Conservation (phyloP, 2,329 filamentous ascomycete genomes). For the Talaromyces sp. region DNA sequence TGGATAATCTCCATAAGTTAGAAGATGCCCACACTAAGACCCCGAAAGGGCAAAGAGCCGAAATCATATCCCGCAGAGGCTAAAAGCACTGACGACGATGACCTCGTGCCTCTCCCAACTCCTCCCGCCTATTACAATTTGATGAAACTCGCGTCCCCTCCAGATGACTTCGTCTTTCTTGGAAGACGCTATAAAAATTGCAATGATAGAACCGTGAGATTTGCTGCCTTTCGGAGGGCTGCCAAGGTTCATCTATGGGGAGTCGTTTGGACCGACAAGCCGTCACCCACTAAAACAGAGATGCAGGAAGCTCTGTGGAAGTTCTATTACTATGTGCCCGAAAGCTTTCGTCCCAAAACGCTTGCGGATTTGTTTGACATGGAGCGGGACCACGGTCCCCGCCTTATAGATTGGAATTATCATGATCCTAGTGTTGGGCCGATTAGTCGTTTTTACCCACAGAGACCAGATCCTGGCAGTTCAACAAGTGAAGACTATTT, state of each 20-base stretch:
- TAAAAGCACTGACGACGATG: not conserved
- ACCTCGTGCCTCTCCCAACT: not conserved
- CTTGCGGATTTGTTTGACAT: slow-evolving; percentile 20
- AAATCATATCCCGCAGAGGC: too few species aligned
- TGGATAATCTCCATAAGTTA: too few species aligned
- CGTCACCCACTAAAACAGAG: not conserved
- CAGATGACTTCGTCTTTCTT: slow-evolving; percentile 14
- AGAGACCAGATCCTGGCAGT: not conserved
- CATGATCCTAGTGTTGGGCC: not conserved
- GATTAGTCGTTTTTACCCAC: slow-evolving; percentile 7
- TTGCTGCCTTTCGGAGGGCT: not conserved
- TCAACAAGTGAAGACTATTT: not conserved
- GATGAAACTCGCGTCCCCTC: slow-evolving; percentile 8
- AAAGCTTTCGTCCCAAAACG: slow-evolving; percentile 19
- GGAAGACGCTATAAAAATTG: not conserved
- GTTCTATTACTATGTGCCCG: slow-evolving; percentile 28
- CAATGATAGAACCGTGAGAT: not conserved
- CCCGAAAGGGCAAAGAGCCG: too few species aligned
- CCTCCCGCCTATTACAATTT: slow-evolving; percentile 6
- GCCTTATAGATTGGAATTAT: slow-evolving; percentile 27
- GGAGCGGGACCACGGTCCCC: slow-evolving; percentile 33
- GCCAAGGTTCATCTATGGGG: slow-evolving; percentile 32
- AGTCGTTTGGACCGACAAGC: slow-evolving; percentile 13
- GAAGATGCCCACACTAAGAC: too few species aligned
- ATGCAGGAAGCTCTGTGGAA: slow-evolving; percentile 22